These are phyloP conservation scores for Collybia mongolica DNA, from an alignment of 768 basidiomycete species.

Conservation along the genomic window DNA sequence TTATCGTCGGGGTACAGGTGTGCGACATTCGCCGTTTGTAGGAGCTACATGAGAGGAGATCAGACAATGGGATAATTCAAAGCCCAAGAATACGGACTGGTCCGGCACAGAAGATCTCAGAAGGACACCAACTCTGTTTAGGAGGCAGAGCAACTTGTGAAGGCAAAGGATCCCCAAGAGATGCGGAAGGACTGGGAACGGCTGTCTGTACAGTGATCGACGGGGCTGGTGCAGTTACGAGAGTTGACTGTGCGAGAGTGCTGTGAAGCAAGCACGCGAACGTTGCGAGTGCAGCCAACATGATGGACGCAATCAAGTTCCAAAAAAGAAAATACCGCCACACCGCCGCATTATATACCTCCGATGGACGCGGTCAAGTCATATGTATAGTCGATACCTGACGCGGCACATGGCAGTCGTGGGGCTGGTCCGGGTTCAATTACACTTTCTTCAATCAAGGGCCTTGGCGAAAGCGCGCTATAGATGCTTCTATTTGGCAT, in stretches of 20 bases:
- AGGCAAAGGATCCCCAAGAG: constrained; percentile 53
- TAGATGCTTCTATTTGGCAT: no score
- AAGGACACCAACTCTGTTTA: constrained; percentile 71
- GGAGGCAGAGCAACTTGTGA: constrained; percentile 67
- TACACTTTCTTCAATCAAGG: no score
- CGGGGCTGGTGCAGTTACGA: constrained; percentile 15
- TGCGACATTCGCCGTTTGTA: constrained; percentile 87
- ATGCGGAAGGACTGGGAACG: constrained; percentile 59
- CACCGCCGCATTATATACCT: background rate
- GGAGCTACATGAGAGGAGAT: constrained; percentile 42
- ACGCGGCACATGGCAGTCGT: no score
- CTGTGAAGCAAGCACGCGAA: constrained; percentile 14
- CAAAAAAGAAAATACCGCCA: background rate
- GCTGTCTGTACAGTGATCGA: constrained; percentile 55
- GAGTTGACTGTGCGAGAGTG: constrained; percentile 16
- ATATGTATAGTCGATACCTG: no score
- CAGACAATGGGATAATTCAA: constrained; percentile 7
- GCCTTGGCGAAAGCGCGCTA: no score
- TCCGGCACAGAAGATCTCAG: constrained; percentile 80
- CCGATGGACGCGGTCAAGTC: background rate
- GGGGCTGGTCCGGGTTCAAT: no score
- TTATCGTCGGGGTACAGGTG: constrained; percentile 76
- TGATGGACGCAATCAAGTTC: constrained; percentile 2
- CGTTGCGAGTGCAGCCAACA: constrained; percentile 22
- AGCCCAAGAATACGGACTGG: constrained; percentile 40